Evolutionary conservation across 116 monocot species (phyloP).

Genomic region (Trichopus zeylanicus): DNA sequence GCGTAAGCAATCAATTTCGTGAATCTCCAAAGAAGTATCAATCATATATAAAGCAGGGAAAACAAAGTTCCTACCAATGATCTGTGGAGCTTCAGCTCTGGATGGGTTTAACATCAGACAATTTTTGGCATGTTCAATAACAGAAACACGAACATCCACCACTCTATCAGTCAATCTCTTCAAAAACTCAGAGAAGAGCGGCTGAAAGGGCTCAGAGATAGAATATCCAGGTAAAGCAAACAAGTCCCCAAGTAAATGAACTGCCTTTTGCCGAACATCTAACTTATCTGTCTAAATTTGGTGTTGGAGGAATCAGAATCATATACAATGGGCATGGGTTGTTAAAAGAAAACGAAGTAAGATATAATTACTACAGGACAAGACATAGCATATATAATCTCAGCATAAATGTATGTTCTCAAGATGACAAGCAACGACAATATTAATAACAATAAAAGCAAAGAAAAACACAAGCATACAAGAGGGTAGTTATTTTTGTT

Average conservation of each 20-base stretch:
- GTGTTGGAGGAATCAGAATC: conserved; percentile 1
- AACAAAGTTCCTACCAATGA: conserved; percentile 54
- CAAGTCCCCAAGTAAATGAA: conserved; percentile 74
- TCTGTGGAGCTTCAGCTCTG: conserved; percentile 65
- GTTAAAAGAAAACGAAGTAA: not conserved
- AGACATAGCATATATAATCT: too few species aligned
- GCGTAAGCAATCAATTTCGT: not conserved
- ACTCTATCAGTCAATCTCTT: conserved; percentile 91
- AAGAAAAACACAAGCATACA: too few species aligned
- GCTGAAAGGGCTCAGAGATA: conserved; percentile 70
- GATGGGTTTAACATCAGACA: conserved; percentile 72
- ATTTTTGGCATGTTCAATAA: conserved; percentile 75
- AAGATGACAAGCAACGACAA: too few species aligned
- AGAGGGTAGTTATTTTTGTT: too few species aligned
- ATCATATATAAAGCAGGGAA: not conserved
- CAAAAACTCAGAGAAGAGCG: conserved; percentile 82
- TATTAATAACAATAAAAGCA: too few species aligned
- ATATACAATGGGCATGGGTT: not conserved
- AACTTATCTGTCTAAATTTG: conserved; percentile 65
- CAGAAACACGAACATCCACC: conserved; percentile 70
- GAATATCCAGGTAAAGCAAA: conserved; percentile 63
- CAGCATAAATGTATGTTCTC: too few species aligned
- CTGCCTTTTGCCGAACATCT: conserved; percentile 75
- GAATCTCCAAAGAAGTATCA: not conserved
- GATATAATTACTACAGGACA: not conserved